Evolutionary conservation across 108 stramenopile genomes (phyloP).

Genomic region (Discostella pseudostelligera): DNA sequence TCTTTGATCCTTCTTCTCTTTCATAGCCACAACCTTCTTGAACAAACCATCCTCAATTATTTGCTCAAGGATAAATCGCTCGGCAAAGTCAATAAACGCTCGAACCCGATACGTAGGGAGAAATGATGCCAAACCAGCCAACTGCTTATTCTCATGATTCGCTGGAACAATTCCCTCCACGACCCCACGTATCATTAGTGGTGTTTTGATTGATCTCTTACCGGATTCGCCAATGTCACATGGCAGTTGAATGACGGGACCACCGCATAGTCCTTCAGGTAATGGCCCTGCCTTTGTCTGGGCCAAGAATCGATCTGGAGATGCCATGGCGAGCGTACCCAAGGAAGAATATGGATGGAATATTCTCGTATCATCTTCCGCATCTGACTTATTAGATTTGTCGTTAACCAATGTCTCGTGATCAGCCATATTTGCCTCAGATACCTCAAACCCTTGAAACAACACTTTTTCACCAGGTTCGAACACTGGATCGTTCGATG

Average conservation of each 20-base stretch:
- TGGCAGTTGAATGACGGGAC: slow-evolving; percentile 60
- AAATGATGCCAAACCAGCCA: slow-evolving; percentile 80
- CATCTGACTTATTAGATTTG: slow-evolving; percentile 10
- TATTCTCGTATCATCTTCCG: slow-evolving; percentile 54
- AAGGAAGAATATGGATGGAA: slow-evolving; percentile 65
- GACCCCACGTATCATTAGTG: slow-evolving; percentile 58
- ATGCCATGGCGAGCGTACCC: slow-evolving; percentile 62
- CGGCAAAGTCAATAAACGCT: slow-evolving; percentile 72
- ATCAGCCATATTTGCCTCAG: slow-evolving; percentile 49
- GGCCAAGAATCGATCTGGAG: slow-evolving; percentile 76
- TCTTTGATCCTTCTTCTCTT: slow-evolving; percentile 26
- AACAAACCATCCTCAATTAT: slow-evolving; percentile 68
- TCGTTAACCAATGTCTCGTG: slow-evolving; percentile 14
- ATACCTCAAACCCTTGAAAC: slow-evolving; percentile 81
- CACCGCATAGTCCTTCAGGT: slow-evolving; percentile 85
- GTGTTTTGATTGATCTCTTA: neutral
- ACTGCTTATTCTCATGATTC: slow-evolving; percentile 54
- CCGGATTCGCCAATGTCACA: neutral
- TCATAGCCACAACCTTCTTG: slow-evolving; percentile 60
- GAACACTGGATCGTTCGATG: slow-evolving; percentile 59
- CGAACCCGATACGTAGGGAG: slow-evolving; percentile 67
- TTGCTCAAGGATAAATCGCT: slow-evolving; percentile 70
- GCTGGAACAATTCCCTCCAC: slow-evolving; percentile 83
- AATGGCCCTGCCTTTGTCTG: slow-evolving; percentile 59
- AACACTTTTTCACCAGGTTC: slow-evolving; percentile 65